Evolutionary conservation across 768 basidiomycete species (phyloP).

Genomic region (Naganishia onofrii): DNA sequence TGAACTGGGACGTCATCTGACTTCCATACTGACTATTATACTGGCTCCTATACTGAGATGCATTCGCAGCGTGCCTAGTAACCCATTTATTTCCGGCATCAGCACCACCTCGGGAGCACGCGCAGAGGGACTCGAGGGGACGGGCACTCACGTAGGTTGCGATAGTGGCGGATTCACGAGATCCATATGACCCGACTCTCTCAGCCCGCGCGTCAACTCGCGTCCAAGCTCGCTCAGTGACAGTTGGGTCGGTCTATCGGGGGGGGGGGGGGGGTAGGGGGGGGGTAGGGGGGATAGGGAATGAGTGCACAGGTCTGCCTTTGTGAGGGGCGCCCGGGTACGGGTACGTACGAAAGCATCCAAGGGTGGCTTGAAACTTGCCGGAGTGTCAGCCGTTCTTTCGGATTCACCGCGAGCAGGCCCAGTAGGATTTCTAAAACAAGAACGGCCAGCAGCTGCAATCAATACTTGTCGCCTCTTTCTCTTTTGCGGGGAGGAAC

Average conservation of each 20-base stretch:
- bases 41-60: slow-evolving; percentile 32
- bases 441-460: no score
- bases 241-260: slow-evolving; percentile 65
- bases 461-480: no score
- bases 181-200: slow-evolving; percentile 69
- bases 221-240: slow-evolving; percentile 63
- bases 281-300: no score
- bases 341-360: slow-evolving; percentile 62
- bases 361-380: slow-evolving; percentile 67
- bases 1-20: slow-evolving; percentile 48
- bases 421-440: slow-evolving; percentile 68
- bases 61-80: slow-evolving; percentile 37
- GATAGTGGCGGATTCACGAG: slow-evolving; percentile 62
- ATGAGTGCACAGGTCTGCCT: no score
- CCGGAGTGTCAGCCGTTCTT: slow-evolving; percentile 64
- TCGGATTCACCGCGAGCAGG: slow-evolving; percentile 70
- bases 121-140: no score
- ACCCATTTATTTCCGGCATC: background rate
- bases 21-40: slow-evolving; percentile 35
- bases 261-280: no score
- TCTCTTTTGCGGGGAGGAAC: no score
- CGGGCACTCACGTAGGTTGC: slow-evolving; percentile 37
- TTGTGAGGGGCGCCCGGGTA: no score
- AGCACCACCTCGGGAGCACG: background rate
- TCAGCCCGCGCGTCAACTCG: slow-evolving; percentile 66